Evolutionary conservation across 2,329 filamentous ascomycete genomes (phyloP).

Genomic region (Alternaria metachromatica): DNA sequence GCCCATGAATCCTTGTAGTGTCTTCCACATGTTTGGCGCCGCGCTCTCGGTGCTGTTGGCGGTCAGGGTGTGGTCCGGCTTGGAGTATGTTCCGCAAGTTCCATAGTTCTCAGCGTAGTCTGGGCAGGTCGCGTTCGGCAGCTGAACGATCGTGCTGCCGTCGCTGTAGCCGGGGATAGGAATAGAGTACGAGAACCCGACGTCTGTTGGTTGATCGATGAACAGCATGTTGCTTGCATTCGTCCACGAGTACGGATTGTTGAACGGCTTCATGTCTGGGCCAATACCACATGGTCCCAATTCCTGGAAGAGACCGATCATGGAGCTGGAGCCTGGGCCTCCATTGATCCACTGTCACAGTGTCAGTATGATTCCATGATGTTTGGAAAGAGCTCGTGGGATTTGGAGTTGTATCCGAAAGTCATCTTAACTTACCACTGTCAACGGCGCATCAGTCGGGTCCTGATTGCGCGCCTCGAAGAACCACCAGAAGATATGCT

Average conservation of each 20-base stretch:
- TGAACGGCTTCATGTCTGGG: slow-evolving; percentile 54
- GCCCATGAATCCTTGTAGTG: slow-evolving; percentile 68
- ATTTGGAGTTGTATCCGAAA: not conserved
- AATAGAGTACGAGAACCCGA: slow-evolving; percentile 64
- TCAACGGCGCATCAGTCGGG: slow-evolving; percentile 61
- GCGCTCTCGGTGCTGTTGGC: slow-evolving; percentile 61
- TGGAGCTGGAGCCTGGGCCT: slow-evolving; percentile 65
- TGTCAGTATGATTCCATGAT: not conserved
- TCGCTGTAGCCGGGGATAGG: slow-evolving; percentile 53
- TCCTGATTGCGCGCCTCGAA: slow-evolving; percentile 62
- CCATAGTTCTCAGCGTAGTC: slow-evolving; percentile 54
- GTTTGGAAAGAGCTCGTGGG: not conserved
- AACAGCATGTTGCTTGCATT: slow-evolving; percentile 72
- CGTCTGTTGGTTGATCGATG: slow-evolving; percentile 70
- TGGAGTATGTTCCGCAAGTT: slow-evolving; percentile 64
- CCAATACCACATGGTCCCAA: slow-evolving; percentile 62
- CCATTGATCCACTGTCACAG: slow-evolving; percentile 57
- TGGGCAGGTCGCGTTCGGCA: slow-evolving; percentile 58
- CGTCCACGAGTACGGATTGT: slow-evolving; percentile 70
- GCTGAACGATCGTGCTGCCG: slow-evolving; percentile 48
- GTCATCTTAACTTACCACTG: slow-evolving; percentile 46
- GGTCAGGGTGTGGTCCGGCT: slow-evolving; percentile 58
- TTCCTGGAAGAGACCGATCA: slow-evolving; percentile 63
- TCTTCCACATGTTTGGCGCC: slow-evolving; percentile 67
- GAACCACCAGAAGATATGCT: slow-evolving; percentile 65